Evolutionary conservation across 805 yeast genomes (phyloP).

Genomic region (Kodamaea nitidulidarum): DNA sequence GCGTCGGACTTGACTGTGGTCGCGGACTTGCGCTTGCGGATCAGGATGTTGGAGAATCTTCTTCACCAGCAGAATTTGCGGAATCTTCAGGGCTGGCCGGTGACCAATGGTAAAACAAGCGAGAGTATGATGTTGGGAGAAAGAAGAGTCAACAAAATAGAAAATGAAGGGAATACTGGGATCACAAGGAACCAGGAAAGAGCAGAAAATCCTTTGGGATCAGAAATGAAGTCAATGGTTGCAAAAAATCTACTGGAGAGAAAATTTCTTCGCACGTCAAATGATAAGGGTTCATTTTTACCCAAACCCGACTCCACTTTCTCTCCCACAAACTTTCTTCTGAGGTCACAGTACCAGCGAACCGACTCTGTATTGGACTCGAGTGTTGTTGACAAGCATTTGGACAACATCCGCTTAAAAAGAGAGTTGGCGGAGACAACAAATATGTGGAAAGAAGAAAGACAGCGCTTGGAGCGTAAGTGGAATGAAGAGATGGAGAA

Average conservation of each 20-base stretch:
- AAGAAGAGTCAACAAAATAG: neutral
- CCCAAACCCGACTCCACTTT: neutral
- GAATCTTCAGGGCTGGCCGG: slow-evolving; percentile 47
- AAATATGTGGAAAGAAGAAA: slow-evolving; percentile 2
- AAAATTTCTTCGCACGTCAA: neutral
- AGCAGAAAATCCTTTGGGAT: slow-evolving; percentile 10
- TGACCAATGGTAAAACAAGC: slow-evolving; percentile 16
- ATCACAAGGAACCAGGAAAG: neutral
- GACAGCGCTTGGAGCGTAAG: slow-evolving; percentile 3
- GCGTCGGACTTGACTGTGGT: slow-evolving; percentile 41
- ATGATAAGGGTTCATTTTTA: too few species aligned
- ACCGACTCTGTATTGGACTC: slow-evolving; percentile 27
- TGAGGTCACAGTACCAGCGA: neutral
- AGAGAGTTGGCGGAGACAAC: slow-evolving; percentile 10
- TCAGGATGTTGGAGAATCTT: slow-evolving; percentile 71
- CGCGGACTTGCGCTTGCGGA: slow-evolving; percentile 64
- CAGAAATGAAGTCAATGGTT: neutral
- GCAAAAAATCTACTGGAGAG: neutral
- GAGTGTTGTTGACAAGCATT: slow-evolving; percentile 38
- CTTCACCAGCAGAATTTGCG: slow-evolving; percentile 69
- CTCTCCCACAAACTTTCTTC: slow-evolving; percentile 27
- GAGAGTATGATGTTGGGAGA: slow-evolving; percentile 8
- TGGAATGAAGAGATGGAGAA: slow-evolving; percentile 1
- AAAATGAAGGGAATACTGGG: too few species aligned
- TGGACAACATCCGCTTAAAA: slow-evolving; percentile 36